These are phyloP conservation scores for Sporothrix pseudoabietina DNA, from an alignment of 2,329 filamentous ascomycete species.

Conservation along the genomic window DNA sequence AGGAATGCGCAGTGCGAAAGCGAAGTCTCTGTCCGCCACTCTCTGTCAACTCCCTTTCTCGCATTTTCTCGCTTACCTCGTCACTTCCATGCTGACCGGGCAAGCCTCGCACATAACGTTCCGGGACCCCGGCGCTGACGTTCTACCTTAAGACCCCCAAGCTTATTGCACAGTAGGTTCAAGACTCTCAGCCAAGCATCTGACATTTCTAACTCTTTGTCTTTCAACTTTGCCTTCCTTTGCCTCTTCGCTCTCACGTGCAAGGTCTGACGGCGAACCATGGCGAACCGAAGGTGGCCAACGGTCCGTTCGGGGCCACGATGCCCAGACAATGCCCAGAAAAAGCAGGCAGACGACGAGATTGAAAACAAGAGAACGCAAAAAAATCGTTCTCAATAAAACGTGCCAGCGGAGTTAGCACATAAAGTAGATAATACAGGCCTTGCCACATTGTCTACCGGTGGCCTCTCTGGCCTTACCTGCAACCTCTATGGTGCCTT, in stretches of 20 bases:
- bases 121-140: slow-evolving; percentile 17
- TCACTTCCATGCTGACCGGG: background rate
- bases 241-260: background rate
- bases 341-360: background rate
- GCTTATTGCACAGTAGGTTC: background rate
- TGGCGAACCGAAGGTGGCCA: background rate
- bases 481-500: background rate
- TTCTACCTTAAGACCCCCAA: background rate
- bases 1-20: background rate
- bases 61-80: background rate
- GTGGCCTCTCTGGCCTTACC: background rate
- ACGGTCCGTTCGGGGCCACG: background rate
- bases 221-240: background rate
- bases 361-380: background rate
- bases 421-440: too few species aligned
- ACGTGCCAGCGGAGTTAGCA: background rate
- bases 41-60: background rate
- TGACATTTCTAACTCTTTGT: background rate
- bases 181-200: background rate
- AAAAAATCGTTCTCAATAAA: background rate
- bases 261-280: background rate
- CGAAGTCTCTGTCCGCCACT: background rate
- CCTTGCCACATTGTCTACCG: background rate
- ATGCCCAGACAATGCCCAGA: background rate
- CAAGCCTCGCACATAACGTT: background rate